Base-by-base conservation (phyloP, 2,329 filamentous ascomycete genomes). In the Samsoniella hepiali region DNA sequence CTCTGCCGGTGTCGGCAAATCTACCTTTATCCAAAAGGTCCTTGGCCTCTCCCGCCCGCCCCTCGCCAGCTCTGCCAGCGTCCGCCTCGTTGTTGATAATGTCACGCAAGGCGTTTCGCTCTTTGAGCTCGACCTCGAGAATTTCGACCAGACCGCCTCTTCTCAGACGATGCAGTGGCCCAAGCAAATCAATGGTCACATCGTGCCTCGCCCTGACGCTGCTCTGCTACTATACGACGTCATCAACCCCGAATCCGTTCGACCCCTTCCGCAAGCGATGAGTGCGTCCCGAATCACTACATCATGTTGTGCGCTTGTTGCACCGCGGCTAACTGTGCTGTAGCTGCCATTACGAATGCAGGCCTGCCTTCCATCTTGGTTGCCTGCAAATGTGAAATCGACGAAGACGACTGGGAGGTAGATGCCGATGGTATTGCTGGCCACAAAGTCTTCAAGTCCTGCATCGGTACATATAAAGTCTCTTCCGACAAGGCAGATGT, bases 171-270 rank as follows among this genome's bases (percentile, higher is more conserved):
- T 89, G 65, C 82, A 85, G 72, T 89, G 87, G 87, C 87, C 86
- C 13, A 87, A 85, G 69, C 84, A 88, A 71, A 84, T 88, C 68
- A 84, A 89, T 71, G 90, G 91, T 65, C 82, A 88, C 67, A 84
- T 88, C 65, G 82, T 91, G 65, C 91, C 92, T 57, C 84, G 83
- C 47, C 84, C 97, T 71, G 91, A 98, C 71, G 94, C 91, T 27
- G 92, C 91, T 53, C 78, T 97, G 69, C 85, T 94, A 64, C 79
- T 98, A 56, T 97, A 97, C 81, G 91, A 97, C 82, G 90, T 96
- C 51, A 91, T 88, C 75, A 89, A 91, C 73, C 84, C 86, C 69
- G 86, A 88, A 65, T 94, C 88, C 73, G 86, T 96, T 69, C 82
- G 84, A 64, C 86, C 90, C 65, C 81, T 97, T 62, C 88, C 91